Percentiles rank a stretch among this genome's conserved stretches.
Conservation (phyloP, 1,139 yeast genomes). For the Candida sanyaensis region DNA sequence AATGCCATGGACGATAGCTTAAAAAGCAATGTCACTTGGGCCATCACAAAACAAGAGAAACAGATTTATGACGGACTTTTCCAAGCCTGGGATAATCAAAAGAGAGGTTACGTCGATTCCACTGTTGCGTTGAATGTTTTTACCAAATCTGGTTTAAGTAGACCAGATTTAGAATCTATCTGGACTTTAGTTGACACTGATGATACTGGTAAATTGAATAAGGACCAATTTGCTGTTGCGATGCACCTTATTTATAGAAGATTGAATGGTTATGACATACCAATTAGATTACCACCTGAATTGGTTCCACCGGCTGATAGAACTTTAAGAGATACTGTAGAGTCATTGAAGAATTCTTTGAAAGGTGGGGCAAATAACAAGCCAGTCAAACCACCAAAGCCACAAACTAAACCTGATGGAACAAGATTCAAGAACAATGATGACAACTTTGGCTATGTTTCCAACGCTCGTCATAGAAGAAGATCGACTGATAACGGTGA, state of each 20-base stretch:
- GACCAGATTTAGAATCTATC: slow-evolving; percentile 83
- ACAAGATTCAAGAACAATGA: slow-evolving; percentile 73
- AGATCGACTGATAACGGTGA: slow-evolving; percentile 19
- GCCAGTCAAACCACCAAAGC: slow-evolving; percentile 18
- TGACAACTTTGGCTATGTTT: slow-evolving; percentile 60
- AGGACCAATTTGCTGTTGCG: slow-evolving; percentile 80
- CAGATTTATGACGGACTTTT: slow-evolving; percentile 84
- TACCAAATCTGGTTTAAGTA: slow-evolving; percentile 84
- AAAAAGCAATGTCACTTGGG: slow-evolving; percentile 63
- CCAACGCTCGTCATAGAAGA: slow-evolving; percentile 64
- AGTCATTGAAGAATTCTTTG: slow-evolving; percentile 43
- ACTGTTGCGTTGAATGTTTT: slow-evolving; percentile 83
- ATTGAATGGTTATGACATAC: slow-evolving; percentile 72
- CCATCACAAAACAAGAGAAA: slow-evolving; percentile 85
- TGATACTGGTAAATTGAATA: slow-evolving; percentile 71
- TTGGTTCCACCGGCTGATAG: slow-evolving; percentile 80
- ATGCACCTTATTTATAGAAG: slow-evolving; percentile 81
- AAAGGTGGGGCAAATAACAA: slow-evolving; percentile 39
- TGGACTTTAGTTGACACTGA: slow-evolving; percentile 83
- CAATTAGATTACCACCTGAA: slow-evolving; percentile 70
- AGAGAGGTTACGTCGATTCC: slow-evolving; percentile 74
- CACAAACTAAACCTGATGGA: slow-evolving; percentile 42
- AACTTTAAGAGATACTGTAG: slow-evolving; percentile 48
- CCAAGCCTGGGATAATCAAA: slow-evolving; percentile 77
- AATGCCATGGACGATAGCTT: slow-evolving; percentile 54